A percentile compares a stretch with the other conserved stretches of the same genome.
Conservation (phyloP, 768 basidiomycete genomes). For the Mycena crocata region DNA sequence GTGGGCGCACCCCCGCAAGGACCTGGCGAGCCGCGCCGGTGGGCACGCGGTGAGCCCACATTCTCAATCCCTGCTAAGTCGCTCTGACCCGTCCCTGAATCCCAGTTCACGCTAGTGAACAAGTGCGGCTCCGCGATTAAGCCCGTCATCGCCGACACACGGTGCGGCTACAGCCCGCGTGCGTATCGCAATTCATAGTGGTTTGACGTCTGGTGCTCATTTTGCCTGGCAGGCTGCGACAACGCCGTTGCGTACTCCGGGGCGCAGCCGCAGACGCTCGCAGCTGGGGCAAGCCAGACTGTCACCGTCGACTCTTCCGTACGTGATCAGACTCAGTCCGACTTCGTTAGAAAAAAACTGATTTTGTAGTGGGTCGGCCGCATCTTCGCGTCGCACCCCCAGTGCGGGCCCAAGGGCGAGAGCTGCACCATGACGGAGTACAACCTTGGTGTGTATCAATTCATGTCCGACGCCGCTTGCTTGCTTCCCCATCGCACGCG, state of each 20-base stretch:
- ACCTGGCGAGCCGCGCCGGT: background rate
- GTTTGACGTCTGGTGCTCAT: background rate
- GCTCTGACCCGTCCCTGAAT: background rate
- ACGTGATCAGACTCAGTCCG: background rate
- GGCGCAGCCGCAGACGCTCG: background rate
- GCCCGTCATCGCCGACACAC: slow-evolving; percentile 51
- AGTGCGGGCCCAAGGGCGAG: slow-evolving; percentile 52
- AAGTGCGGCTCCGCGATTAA: slow-evolving; percentile 44
- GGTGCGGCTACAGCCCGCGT: slow-evolving; percentile 56
- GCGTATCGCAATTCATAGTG: background rate
- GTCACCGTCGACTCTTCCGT: background rate
- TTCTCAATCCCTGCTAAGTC: background rate
- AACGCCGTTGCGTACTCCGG: background rate
- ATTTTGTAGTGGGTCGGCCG: slow-evolving; percentile 53
- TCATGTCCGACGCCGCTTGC: no score
- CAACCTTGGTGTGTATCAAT: slow-evolving; percentile 48
- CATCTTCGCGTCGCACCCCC: slow-evolving; percentile 51
- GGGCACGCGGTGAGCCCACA: background rate
- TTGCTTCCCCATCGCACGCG: no score
- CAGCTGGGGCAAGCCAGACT: background rate
- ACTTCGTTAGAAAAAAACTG: background rate
- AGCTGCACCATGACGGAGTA: slow-evolving; percentile 53
- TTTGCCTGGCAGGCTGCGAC: background rate
- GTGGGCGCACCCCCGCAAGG: background rate
- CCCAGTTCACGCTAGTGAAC: slow-evolving; percentile 47